Evolutionary conservation across 768 basidiomycete genomes (phyloP).

Genomic region (Phaffia australis): DNA sequence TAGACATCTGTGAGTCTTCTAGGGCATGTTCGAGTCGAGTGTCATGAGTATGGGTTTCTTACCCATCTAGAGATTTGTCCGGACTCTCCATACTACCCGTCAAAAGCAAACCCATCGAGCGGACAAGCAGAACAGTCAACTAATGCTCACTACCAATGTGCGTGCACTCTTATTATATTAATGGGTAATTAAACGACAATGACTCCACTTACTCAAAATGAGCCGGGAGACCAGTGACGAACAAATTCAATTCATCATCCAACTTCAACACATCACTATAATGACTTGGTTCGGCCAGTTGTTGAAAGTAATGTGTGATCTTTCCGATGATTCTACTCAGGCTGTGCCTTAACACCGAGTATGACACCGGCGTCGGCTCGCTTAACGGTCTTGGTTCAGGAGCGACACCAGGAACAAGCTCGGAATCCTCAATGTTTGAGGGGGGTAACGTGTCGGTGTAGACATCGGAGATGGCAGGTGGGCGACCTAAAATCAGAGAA

Average conservation of each 20-base stretch:
- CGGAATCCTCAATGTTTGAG: constrained; percentile 43
- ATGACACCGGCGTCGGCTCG: constrained; percentile 72
- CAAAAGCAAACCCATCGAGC: too few species aligned
- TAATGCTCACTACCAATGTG: too few species aligned
- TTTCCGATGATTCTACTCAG: constrained; percentile 72
- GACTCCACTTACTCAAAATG: constrained; percentile 44
- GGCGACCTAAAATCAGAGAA: constrained; percentile 79
- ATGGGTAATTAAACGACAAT: not conserved
- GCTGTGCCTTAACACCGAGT: constrained; percentile 72
- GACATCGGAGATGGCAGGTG: constrained; percentile 66
- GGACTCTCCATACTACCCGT: constrained; percentile 47
- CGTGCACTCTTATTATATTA: too few species aligned
- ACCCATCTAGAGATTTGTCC: constrained; percentile 58
- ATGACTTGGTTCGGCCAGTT: constrained; percentile 61
- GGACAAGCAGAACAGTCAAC: not conserved
- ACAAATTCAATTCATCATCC: constrained; percentile 71
- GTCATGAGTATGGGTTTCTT: constrained; percentile 45
- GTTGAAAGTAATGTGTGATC: constrained; percentile 68
- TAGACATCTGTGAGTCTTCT: constrained; percentile 42
- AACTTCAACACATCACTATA: constrained; percentile 71
- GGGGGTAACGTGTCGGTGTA: constrained; percentile 68
- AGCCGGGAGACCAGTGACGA: constrained; percentile 64
- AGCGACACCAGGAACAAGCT: constrained; percentile 28
- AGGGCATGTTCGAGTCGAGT: not conserved
- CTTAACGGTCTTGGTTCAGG: constrained; percentile 38